A percentile compares a stretch with the other conserved stretches of the same genome.
These are phyloP conservation scores for Irpex rosettiformis DNA, from an alignment of 1,284 basidiomycete species.

Conservation along the genomic window DNA sequence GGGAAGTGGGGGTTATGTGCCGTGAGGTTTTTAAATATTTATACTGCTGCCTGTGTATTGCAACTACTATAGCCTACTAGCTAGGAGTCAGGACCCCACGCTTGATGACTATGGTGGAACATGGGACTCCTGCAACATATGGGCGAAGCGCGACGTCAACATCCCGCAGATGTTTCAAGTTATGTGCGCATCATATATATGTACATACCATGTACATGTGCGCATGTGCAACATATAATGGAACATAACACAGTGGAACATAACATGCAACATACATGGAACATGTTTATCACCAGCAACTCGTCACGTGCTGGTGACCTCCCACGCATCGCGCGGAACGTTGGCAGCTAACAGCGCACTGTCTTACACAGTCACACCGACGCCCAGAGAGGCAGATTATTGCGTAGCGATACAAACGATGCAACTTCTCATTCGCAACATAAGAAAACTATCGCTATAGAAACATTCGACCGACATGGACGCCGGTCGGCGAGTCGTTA, in stretches of 20 bases:
- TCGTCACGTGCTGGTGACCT: too few species aligned
- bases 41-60: neutral
- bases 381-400: conserved; percentile 3
- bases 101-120: neutral
- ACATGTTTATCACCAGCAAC: too few species aligned
- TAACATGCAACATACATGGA: too few species aligned
- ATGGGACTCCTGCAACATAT: neutral
- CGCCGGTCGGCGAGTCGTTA: conserved; percentile 29
- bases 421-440: conserved; percentile 32
- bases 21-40: neutral
- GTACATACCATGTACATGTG: too few species aligned
- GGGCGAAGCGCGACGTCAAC: neutral
- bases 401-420: conserved; percentile 29
- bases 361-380: neutral
- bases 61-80: too few species aligned
- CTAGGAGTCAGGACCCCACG: too few species aligned
- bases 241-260: too few species aligned
- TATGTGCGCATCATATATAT: too few species aligned
- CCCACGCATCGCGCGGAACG: too few species aligned
- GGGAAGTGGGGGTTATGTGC: neutral
- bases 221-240: too few species aligned
- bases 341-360: too few species aligned
- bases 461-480: conserved; percentile 28
- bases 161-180: too few species aligned
- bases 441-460: conserved; percentile 30